Conservation (phyloP, 495 filamentous ascomycete species). For the Sordaria brevicollis region DNA sequence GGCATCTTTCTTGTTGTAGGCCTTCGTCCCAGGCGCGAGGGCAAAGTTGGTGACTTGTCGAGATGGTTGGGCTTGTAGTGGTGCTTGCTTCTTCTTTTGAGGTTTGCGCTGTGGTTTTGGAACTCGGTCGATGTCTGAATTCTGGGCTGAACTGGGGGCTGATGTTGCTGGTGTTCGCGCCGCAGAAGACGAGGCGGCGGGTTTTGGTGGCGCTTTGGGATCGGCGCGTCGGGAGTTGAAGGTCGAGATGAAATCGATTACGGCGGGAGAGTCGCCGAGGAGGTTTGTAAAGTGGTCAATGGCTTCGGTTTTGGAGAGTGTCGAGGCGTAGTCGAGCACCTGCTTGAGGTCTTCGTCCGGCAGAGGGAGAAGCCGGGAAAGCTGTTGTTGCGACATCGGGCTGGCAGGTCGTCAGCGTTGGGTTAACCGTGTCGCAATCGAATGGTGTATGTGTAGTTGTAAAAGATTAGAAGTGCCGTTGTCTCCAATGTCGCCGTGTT, state of each 20-base stretch:
- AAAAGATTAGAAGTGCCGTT: not conserved
- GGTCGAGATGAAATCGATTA: slow-evolving; percentile 81
- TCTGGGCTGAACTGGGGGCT: slow-evolving; percentile 11
- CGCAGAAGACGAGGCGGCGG: not conserved
- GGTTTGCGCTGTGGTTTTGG: slow-evolving; percentile 14
- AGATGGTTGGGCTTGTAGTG: slow-evolving; percentile 51
- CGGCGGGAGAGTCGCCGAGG: slow-evolving; percentile 74
- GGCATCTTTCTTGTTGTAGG: slow-evolving; percentile 8
- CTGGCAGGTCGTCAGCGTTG: not conserved
- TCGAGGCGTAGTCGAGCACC: slow-evolving; percentile 67
- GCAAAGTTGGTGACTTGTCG: slow-evolving; percentile 49
- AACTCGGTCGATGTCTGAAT: slow-evolving; percentile 17
- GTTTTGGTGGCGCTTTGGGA: slow-evolving; percentile 14
- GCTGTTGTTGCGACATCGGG: slow-evolving; percentile 52
- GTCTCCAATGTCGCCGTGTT: not conserved
- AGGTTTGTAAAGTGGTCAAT: slow-evolving; percentile 79
- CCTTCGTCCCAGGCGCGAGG: slow-evolving; percentile 23
- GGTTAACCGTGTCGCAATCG: not conserved
- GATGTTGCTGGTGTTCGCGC: slow-evolving; percentile 2
- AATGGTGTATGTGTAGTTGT: not conserved
- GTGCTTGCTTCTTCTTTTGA: slow-evolving; percentile 49
- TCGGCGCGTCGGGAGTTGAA: slow-evolving; percentile 68
- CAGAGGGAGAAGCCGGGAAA: slow-evolving; percentile 69
- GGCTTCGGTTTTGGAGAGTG: slow-evolving; percentile 57
- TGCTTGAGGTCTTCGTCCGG: slow-evolving; percentile 75